Base-by-base conservation (phyloP, 768 basidiomycete genomes). In the Gymnopilus junonius region DNA sequence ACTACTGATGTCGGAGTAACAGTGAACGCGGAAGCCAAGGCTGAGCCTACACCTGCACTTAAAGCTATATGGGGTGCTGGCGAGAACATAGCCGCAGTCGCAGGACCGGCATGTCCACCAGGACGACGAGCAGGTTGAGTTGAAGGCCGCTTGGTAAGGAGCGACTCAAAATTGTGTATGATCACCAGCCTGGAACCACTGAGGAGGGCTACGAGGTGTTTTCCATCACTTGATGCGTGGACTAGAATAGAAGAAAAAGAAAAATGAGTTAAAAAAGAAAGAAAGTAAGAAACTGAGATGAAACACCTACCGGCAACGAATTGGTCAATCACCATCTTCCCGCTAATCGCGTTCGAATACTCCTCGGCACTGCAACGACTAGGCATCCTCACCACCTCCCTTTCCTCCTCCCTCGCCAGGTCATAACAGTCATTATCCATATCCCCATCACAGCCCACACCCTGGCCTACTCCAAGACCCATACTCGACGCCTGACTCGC, bases 201-300 rank as follows among this genome's bases (percentile, higher is more conserved):
- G 27, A 80, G 66, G 34, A 85, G 69, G 2, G 75, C 74, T 7
- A 75, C 81, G 11, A 86, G 67, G 65, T 86, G 83, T n/a, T 72
- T 72, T n/a, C 83, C 83, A 64, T 82, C 82, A 4, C 75, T 67
- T 5, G 84, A 85, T 8, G 84, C 77, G 59, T 84, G 85, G 4
- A 78, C 84, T 83, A 12, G 15, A 32, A 10, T 61, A 35, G 11
- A 10, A 55, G 11, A 1, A 35, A n/a, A 4, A 23, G 21, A 61
- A 39, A 7, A 12, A 39, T 34, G 35, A 45, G 39, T 12, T 1
- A 40, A 31, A 29, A 15, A 11, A 4, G 15, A 37, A 31, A 14
- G 27, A 46, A 2, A 23, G 12, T 12, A 2, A 21, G 57, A 32
- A 55, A 34, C n/a, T 20, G 10, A 7, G 46, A n/a, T 45, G 14